A percentile compares a stretch with the other conserved stretches of the same genome.
Evolutionary conservation across 495 filamentous ascomycete species (phyloP).

Genomic region (Hypoxylon intermedium): DNA sequence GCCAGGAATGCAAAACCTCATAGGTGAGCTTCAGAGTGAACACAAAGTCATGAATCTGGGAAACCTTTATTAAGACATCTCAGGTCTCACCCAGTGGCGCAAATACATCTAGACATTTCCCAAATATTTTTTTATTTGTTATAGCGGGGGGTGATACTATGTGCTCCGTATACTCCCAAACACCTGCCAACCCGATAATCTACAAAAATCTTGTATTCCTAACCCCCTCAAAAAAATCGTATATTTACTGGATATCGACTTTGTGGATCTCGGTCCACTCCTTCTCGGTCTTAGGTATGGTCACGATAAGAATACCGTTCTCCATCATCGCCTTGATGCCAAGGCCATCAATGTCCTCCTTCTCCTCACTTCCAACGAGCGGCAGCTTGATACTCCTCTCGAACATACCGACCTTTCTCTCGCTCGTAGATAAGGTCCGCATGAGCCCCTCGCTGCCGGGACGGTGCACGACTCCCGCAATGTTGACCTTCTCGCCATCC

Average conservation of each 20-base stretch:
- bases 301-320: conserved; percentile 68
- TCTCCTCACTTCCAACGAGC: conserved; percentile 51
- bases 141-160: conserved; percentile 3
- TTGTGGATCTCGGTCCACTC: conserved; percentile 66
- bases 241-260: conserved; percentile 66
- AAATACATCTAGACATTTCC: not conserved
- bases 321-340: conserved; percentile 70
- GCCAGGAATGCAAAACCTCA: conserved; percentile 20
- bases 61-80: conserved; percentile 11
- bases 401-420: conserved; percentile 76
- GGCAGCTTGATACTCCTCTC: conserved; percentile 70
- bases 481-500: conserved; percentile 70
- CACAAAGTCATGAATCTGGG: conserved; percentile 10
- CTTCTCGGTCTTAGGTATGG: conserved; percentile 71
- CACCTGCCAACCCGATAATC: conserved; percentile 13
- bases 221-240: too few relatives aligned
- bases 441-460: conserved; percentile 76
- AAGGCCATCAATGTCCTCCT: conserved; percentile 68
- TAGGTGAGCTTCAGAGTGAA: conserved; percentile 23
- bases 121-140: conserved; percentile 12
- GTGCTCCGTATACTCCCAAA: conserved; percentile 15
- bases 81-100: not conserved
- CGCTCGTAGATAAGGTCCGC: conserved; percentile 64
- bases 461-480: conserved; percentile 75
- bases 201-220: conserved; percentile 4